Percentiles rank a stretch among this genome's conserved stretches.
These are phyloP conservation scores for Cutaneotrichosporon dermatis DNA, from an alignment of 1,284 basidiomycete species.

Conservation along the genomic window DNA sequence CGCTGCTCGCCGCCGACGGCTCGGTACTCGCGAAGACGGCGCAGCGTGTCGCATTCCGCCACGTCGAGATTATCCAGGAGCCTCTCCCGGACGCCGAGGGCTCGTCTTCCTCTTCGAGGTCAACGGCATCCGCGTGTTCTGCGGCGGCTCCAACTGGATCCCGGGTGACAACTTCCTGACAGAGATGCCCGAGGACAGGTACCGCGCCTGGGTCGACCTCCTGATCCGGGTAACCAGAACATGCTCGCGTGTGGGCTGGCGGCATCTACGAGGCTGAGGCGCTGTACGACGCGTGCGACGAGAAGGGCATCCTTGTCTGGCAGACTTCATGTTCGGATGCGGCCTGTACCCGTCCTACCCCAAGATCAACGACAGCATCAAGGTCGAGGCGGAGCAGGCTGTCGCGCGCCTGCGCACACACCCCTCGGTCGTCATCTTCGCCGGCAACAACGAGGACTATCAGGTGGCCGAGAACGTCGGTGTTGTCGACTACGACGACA, in stretches of 20 bases:
- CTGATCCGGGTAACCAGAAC: constrained; percentile 54
- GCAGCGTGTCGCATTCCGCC: constrained; percentile 64
- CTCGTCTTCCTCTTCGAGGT: constrained; percentile 81
- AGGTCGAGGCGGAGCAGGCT: constrained; percentile 51
- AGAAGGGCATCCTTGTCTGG: constrained; percentile 62
- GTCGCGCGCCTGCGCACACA: constrained; percentile 52
- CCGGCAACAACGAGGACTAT: constrained; percentile 78
- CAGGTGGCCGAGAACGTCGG: constrained; percentile 68
- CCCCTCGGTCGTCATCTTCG: constrained; percentile 70
- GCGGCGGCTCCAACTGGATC: constrained; percentile 91
- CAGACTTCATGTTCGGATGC: constrained; percentile 55
- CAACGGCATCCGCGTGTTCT: constrained; percentile 81
- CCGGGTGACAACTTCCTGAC: constrained; percentile 84
- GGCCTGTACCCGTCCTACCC: constrained; percentile 59
- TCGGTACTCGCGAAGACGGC: constrained; percentile 13
- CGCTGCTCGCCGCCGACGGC: constrained; percentile 46
- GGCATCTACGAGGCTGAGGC: constrained; percentile 53
- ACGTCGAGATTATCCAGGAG: constrained; percentile 68
- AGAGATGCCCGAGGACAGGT: constrained; percentile 56
- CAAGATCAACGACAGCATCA: constrained; percentile 49
- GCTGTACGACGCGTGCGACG: constrained; percentile 56
- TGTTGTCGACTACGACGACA: constrained; percentile 75
- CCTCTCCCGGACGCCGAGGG: constrained; percentile 55
- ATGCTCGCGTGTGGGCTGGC: constrained; percentile 57
- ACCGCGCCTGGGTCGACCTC: constrained; percentile 51